Conservation (phyloP, 345 rosid species). For the Iberis pinnata region DNA sequence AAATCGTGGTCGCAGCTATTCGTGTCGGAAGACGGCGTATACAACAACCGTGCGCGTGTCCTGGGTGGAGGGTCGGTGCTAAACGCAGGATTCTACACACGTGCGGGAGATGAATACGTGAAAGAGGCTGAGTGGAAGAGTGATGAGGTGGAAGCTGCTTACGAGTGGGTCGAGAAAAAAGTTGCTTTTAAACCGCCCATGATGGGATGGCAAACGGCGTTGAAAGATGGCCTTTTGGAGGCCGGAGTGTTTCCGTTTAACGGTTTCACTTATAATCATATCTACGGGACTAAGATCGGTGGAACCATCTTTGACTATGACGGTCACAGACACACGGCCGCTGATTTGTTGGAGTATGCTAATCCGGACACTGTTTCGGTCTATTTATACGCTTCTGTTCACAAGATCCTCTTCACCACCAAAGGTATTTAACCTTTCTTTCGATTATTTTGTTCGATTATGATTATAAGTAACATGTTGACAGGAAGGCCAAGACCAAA, state of each 20-base stretch:
- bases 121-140: conserved; percentile 37
- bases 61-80: conserved; percentile 66
- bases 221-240: conserved; percentile 51
- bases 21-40: conserved; percentile 58
- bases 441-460: too few relatives aligned
- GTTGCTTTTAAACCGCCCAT: conserved; percentile 39
- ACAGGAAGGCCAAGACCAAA: conserved; percentile 28
- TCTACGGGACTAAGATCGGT: conserved; percentile 58
- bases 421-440: conserved; percentile 16
- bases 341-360: conserved; percentile 59
- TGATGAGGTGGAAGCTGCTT: conserved; percentile 38
- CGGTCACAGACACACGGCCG: conserved; percentile 63
- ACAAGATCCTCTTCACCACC: conserved; percentile 38
- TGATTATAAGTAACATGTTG: too few relatives aligned
- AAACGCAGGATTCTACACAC: conserved; percentile 64
- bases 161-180: conserved; percentile 60
- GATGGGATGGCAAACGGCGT: conserved; percentile 52
- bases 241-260: conserved; percentile 47
- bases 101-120: conserved; percentile 35
- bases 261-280: conserved; percentile 57
- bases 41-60: conserved; percentile 53
- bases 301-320: conserved; percentile 51
- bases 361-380: conserved; percentile 32
- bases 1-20: conserved; percentile 48
- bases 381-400: conserved; percentile 49